Conservation (phyloP, 352 stramenopile species). For the Globisporangium alternatum region DNA sequence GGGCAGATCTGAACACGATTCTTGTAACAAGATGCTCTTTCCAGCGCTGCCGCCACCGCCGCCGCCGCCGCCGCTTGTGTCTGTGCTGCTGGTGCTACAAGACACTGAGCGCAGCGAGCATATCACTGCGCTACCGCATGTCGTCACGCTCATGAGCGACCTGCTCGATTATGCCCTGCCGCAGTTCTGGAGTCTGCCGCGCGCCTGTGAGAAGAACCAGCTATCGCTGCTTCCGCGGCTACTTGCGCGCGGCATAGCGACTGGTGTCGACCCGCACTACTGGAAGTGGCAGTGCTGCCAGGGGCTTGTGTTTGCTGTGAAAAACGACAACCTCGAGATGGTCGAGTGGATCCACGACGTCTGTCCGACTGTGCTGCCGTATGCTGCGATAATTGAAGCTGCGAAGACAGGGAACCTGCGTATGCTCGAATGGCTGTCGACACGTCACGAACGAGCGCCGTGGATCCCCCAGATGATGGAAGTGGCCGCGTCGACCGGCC, state of each 20-base stretch:
- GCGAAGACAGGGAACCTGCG: not conserved
- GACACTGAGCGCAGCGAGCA: too few species aligned
- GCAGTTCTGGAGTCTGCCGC: not conserved
- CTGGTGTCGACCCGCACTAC: not conserved
- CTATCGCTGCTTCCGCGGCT: not conserved
- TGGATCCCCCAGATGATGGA: not conserved
- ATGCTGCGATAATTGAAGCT: constrained; percentile 1
- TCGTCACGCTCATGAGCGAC: not conserved
- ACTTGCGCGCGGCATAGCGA: not conserved
- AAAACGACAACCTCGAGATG: constrained; percentile 1
- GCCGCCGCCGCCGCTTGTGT: not conserved
- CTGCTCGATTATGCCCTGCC: not conserved
- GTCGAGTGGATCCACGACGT: not conserved
- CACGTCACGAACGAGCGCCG: not conserved
- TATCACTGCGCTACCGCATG: not conserved
- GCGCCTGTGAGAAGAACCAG: not conserved
- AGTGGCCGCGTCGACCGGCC: not conserved
- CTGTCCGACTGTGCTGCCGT: not conserved
- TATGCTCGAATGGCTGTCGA: not conserved
- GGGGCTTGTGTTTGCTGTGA: not conserved
- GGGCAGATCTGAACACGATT: too few species aligned
- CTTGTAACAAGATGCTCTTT: not conserved
- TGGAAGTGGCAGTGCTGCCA: not conserved
- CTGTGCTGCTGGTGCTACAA: not conserved
- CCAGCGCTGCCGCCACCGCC: too few species aligned